phyloP scores from a whole-genome alignment of 352 stramenopile species.

The Halophytophthora polymorphica region DNA sequence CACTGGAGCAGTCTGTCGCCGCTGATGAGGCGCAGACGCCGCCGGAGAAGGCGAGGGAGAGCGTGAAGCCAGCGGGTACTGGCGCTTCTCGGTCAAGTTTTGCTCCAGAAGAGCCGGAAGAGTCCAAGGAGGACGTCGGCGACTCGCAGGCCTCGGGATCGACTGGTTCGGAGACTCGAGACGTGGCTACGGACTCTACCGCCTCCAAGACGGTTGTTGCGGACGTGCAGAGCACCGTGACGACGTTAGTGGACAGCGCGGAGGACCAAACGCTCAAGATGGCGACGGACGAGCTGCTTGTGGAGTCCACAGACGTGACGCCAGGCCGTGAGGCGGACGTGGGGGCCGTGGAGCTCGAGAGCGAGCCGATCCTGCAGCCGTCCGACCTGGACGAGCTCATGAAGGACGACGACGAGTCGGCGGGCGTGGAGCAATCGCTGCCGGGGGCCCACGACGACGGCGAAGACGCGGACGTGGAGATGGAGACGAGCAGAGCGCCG shows the following conservation, averaged over 20 bases:
- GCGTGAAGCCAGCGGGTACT: too few species aligned
- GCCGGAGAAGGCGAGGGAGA: too few species aligned
- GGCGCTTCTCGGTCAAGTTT: too few species aligned
- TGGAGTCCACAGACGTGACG: neutral
- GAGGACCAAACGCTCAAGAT: neutral
- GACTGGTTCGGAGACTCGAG: too few species aligned
- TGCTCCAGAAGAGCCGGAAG: too few species aligned
- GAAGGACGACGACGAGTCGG: constrained; percentile 20
- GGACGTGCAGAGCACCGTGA: constrained; percentile 2
- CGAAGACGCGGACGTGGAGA: constrained; percentile 9
- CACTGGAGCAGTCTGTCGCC: too few species aligned
- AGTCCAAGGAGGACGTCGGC: too few species aligned
- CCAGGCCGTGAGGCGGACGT: neutral
- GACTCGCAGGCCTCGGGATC: too few species aligned
- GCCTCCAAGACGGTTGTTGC: too few species aligned
- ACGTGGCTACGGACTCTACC: too few species aligned
- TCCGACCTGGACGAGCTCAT: constrained; percentile 30
- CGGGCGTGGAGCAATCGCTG: constrained; percentile 13
- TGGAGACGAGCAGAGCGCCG: constrained; percentile 14
- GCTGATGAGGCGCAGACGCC: too few species aligned
- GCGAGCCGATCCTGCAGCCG: constrained; percentile 16
- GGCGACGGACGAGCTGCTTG: constrained; percentile 9
- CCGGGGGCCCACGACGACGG: constrained; percentile 14
- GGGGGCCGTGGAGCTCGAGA: constrained; percentile 10
- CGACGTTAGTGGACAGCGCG: constrained; percentile 16